Conservation (phyloP, 805 yeast genomes). For the Myxozyma geophila region DNA sequence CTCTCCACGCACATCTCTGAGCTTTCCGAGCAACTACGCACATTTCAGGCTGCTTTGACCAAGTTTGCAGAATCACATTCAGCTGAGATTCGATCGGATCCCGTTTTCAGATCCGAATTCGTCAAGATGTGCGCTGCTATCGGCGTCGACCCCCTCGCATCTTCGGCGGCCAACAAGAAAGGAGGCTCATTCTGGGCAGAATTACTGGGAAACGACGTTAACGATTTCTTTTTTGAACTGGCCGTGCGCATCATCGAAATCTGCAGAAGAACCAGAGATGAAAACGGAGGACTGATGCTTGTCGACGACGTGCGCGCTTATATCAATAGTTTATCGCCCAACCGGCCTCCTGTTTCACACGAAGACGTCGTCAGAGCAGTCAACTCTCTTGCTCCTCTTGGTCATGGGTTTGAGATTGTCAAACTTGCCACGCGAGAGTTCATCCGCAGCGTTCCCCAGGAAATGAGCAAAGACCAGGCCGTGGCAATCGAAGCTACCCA, state of each 20-base stretch:
- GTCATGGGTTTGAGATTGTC: slow-evolving; percentile 71
- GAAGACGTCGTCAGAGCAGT: slow-evolving; percentile 64
- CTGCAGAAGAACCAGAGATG: slow-evolving; percentile 67
- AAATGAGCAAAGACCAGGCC: slow-evolving; percentile 69
- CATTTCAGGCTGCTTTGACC: slow-evolving; percentile 77
- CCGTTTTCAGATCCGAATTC: slow-evolving; percentile 70
- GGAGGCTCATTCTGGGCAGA: slow-evolving; percentile 47
- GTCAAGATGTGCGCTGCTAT: slow-evolving; percentile 75
- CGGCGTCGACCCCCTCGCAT: slow-evolving; percentile 79
- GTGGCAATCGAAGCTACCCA: slow-evolving; percentile 75
- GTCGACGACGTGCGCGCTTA: slow-evolving; percentile 56
- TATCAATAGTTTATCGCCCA: slow-evolving; percentile 21
- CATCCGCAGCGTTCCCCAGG: slow-evolving; percentile 65
- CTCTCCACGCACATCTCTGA: slow-evolving; percentile 61
- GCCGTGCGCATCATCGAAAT: slow-evolving; percentile 76
- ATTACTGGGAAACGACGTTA: slow-evolving; percentile 45
- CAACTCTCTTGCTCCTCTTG: slow-evolving; percentile 58
- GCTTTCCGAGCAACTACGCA: slow-evolving; percentile 69
- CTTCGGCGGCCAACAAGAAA: slow-evolving; percentile 40
- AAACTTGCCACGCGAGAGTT: slow-evolving; percentile 60
- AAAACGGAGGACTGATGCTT: slow-evolving; percentile 82
- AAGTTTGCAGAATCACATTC: slow-evolving; percentile 76
- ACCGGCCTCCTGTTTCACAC: slow-evolving; percentile 42
- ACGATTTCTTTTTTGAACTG: slow-evolving; percentile 67
- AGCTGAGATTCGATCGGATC: slow-evolving; percentile 64